A percentile compares a stretch with the other conserved stretches of the same genome.
phyloP scores from a whole-genome alignment of 768 basidiomycete genomes.

The Pleurotus cornucopiae region DNA sequence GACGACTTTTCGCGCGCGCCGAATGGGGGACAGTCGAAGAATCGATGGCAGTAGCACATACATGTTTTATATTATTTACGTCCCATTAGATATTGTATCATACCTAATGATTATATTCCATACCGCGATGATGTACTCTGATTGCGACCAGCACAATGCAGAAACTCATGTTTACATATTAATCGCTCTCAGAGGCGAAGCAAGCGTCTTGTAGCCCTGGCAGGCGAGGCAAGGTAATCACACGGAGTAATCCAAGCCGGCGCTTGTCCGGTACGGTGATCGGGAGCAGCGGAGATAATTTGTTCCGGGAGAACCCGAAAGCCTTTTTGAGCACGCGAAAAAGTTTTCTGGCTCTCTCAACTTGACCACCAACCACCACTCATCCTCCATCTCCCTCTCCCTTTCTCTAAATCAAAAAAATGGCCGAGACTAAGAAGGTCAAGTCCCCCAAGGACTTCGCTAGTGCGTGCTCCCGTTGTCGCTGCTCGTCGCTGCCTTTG shows the following conservation, averaged over 20 bases:
- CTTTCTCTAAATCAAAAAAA: constrained; percentile 43
- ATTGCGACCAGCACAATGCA: no score
- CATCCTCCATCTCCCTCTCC: constrained; percentile 36
- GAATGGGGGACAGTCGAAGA: constrained; percentile 3
- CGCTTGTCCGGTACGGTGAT: constrained; percentile 7
- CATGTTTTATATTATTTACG: neutral
- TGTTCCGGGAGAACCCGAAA: constrained; percentile 47
- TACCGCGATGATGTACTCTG: neutral
- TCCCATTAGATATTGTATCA: neutral
- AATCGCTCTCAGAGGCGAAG: no score
- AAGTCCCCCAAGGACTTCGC: constrained; percentile 93
- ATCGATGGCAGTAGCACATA: constrained; percentile 10
- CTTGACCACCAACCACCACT: constrained; percentile 52
- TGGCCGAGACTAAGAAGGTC: constrained; percentile 80
- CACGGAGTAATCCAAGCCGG: neutral
- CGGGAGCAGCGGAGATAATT: constrained; percentile 37
- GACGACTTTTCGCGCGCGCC: constrained; percentile 2
- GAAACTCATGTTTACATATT: no score
- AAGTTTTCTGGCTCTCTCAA: constrained; percentile 43
- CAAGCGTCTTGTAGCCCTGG: neutral
- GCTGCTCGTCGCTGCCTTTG: constrained; percentile 14
- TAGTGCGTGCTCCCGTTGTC: constrained; percentile 38
- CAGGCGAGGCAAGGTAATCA: neutral
- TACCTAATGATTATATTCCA: neutral
- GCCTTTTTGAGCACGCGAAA: constrained; percentile 39